Conservation (phyloP, 2,329 filamentous ascomycete species). For the Leptographium flavum region DNA sequence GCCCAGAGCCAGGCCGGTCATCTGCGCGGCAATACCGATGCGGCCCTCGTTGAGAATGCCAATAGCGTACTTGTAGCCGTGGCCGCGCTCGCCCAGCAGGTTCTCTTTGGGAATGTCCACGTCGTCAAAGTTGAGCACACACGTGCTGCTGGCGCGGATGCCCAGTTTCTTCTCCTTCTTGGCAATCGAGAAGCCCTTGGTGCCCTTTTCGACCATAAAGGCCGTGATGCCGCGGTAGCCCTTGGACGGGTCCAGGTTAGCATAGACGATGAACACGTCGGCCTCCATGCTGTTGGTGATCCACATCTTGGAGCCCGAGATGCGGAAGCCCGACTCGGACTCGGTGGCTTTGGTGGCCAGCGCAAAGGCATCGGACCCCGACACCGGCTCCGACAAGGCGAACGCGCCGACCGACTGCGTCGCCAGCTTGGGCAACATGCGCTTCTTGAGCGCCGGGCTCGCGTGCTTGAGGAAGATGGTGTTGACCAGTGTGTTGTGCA, state of each 20-base stretch:
- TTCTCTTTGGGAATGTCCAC: constrained; percentile 81
- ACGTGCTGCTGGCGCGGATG: constrained; percentile 90
- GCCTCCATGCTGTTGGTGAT: constrained; percentile 97
- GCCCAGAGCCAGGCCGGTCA: constrained; percentile 91
- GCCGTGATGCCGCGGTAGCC: constrained; percentile 96
- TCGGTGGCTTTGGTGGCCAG: constrained; percentile 80
- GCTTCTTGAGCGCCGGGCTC: constrained; percentile 61
- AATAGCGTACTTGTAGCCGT: constrained; percentile 98
- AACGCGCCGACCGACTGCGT: constrained; percentile 86
- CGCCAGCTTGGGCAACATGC: constrained; percentile 78
- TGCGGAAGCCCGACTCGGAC: constrained; percentile 69
- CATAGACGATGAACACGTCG: constrained; percentile 93
- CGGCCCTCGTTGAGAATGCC: constrained; percentile 86
- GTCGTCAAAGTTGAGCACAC: constrained; percentile 94
- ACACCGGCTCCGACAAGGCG: constrained; percentile 83
- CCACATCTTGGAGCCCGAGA: constrained; percentile 97
- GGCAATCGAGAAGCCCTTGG: constrained; percentile 79
- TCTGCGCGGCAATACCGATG: constrained; percentile 95
- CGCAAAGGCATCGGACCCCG: constrained; percentile 91
- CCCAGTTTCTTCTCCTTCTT: constrained; percentile 99
- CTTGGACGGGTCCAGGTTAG: constrained; percentile 81
- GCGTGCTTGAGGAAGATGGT: constrained; percentile 82
- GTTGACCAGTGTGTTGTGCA: constrained; percentile 97
- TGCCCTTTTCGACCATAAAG: constrained; percentile 85
- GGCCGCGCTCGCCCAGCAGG: constrained; percentile 72